Evolutionary conservation across 2,329 filamentous ascomycete genomes (phyloP).

Genomic region (Sporothrix curviconia): DNA sequence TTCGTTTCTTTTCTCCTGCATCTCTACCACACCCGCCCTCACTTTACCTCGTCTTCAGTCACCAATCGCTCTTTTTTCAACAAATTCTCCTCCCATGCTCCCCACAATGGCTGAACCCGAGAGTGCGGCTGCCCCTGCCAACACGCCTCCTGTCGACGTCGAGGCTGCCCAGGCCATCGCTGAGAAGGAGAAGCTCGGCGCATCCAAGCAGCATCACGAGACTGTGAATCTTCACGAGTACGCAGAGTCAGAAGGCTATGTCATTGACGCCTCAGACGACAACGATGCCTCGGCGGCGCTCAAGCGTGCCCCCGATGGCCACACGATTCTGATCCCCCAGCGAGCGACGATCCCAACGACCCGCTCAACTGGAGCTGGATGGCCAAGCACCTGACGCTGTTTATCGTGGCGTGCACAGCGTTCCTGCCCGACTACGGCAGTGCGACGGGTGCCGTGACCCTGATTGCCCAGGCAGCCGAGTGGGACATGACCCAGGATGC

Average conservation of each 20-base stretch:
- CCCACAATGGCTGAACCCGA: too few species aligned
- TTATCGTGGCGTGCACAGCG: slow-evolving; percentile 40
- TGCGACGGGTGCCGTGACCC: slow-evolving; percentile 37
- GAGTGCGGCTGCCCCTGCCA: too few species aligned
- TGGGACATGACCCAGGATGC: slow-evolving; percentile 42
- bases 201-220: neutral
- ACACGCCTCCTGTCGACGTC: neutral
- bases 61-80: too few species aligned
- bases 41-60: too few species aligned
- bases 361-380: slow-evolving; percentile 46
- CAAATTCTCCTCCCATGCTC: too few species aligned
- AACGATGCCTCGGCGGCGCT: slow-evolving; percentile 24
- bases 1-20: too few species aligned
- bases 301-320: slow-evolving; percentile 35
- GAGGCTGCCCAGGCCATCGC: neutral
- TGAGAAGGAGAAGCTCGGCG: neutral
- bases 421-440: slow-evolving; percentile 45
- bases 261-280: slow-evolving; percentile 29
- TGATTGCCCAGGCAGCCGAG: slow-evolving; percentile 38
- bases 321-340: slow-evolving; percentile 48
- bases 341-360: slow-evolving; percentile 43
- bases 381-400: slow-evolving; percentile 43
- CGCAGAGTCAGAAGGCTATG: slow-evolving; percentile 32
- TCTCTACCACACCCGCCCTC: too few species aligned
- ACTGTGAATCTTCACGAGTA: slow-evolving; percentile 27